Evolutionary conservation across 768 basidiomycete species (phyloP), one percentile per base, ranked within the genome.

Genomic region (Amylocystis lapponica): DNA sequence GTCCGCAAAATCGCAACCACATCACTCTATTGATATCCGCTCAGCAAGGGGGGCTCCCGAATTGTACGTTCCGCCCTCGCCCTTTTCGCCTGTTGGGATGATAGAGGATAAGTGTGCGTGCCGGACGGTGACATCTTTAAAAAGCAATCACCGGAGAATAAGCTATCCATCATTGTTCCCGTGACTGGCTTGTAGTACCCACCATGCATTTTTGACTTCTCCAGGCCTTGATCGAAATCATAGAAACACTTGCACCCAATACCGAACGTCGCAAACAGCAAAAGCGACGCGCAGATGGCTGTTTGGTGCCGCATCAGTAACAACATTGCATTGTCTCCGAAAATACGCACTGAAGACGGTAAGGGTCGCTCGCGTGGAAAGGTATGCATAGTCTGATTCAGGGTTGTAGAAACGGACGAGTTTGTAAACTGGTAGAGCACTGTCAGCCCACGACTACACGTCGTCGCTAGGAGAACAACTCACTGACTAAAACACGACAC

Each of bases 181-280:
- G 55, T 52, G 34, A 68, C 58, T 51, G 55, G 60, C 45, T 52
- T 53, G 54, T 64, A 62, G 10, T 57, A 71, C 85, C 74, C 64
- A 91, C 88, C 78, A 53, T 81, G 74, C 49, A 75, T 71, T 69
- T 92, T 92, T 37, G 86, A 81, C 13, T 73, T 63, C 42, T 72
- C 68, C 16, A 92, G 66, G n/a, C 90, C 89, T 58, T 78, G 78
- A 62, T 86, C 82, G 55, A 92, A 92, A 67, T 91, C 88, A 22
- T 71, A 59, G 68, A 86, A 86, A 60, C 89, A 92, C 39, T 81
- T 78, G 17, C 90, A 58, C 17, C 89, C 89, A 21, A 91, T 74
- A 11, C 66, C 72, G 55, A 92, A 88, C 10, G 86, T 86, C n/a
- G 69, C 60, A 43, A 88, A 73, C 22, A 91, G 62, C 33, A 91